phyloP scores from a whole-genome alignment of 768 basidiomycete species.

The Lentinula edodes region DNA sequence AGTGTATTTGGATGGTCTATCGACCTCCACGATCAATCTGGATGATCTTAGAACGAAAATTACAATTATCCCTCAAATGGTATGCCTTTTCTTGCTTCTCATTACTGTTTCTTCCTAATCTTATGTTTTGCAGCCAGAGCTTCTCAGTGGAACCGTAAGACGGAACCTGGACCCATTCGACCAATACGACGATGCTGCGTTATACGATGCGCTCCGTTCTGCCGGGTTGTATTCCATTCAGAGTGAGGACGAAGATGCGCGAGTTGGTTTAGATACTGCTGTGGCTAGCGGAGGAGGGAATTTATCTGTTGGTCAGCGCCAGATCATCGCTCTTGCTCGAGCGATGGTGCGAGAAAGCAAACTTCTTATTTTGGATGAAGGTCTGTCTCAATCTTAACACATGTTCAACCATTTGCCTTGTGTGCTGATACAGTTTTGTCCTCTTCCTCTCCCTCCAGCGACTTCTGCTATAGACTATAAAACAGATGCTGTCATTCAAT shows the following conservation, averaged over 20 bases:
- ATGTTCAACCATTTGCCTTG: too few relatives aligned
- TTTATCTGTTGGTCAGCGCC: conserved; percentile 57
- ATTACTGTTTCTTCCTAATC: background rate
- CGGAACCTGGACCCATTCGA: conserved; percentile 65
- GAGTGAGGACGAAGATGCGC: conserved; percentile 26
- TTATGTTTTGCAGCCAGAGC: conserved; percentile 9
- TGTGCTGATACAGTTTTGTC: too few relatives aligned
- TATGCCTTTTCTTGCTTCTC: background rate
- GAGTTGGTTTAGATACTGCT: conserved; percentile 42
- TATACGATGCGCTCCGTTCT: conserved; percentile 54
- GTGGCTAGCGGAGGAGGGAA: conserved; percentile 67
- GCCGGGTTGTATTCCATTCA: conserved; percentile 44
- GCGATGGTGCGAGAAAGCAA: conserved; percentile 42
- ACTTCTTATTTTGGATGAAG: conserved; percentile 11
- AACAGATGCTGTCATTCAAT: conserved; percentile 66
- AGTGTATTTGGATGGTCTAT: conserved; percentile 40
- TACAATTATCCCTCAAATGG: conserved; percentile 37
- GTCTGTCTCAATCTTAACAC: background rate
- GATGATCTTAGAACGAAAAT: conserved; percentile 39
- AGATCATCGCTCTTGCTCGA: conserved; percentile 67
- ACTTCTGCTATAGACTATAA: conserved; percentile 35
- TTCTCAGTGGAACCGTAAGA: conserved; percentile 61
- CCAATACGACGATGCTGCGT: conserved; percentile 63
- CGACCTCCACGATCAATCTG: conserved; percentile 35
- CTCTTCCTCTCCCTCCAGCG: too few relatives aligned